Evolutionary conservation across 176 grass and related monocot species (phyloP).

Genomic region (sorghum (Sorghum bicolor)): DNA sequence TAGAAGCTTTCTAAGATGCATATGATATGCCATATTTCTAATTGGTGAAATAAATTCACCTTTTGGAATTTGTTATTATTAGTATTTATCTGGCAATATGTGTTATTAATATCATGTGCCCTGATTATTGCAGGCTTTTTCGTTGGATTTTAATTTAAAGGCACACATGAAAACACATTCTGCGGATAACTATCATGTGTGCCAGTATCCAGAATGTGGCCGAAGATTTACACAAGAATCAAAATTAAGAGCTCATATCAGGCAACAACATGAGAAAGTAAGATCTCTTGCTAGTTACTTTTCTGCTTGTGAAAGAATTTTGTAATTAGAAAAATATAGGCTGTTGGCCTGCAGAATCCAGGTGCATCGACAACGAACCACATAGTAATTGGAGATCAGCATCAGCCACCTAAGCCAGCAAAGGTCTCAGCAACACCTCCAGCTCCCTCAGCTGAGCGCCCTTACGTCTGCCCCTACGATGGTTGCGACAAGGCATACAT

Average conservation of each 20-base stretch:
- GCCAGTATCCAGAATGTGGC: slow-evolving; percentile 73
- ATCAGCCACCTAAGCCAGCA: slow-evolving; percentile 42
- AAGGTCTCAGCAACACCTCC: slow-evolving; percentile 41
- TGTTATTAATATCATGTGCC: slow-evolving; percentile 8
- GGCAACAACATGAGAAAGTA: slow-evolving; percentile 85
- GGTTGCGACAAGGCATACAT: slow-evolving; percentile 91
- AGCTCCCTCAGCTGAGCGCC: slow-evolving; percentile 64
- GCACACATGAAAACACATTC: slow-evolving; percentile 95
- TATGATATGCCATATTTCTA: not conserved
- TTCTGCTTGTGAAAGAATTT: not conserved
- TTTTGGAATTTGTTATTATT: not conserved
- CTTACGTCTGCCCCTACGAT: slow-evolving; percentile 83
- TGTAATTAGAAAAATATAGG: not conserved
- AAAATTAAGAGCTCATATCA: slow-evolving; percentile 87
- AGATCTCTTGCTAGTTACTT: slow-evolving; percentile 1
- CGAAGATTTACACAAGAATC: slow-evolving; percentile 88
- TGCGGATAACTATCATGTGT: slow-evolving; percentile 86
- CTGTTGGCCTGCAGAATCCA: slow-evolving; percentile 39
- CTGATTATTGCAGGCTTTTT: slow-evolving; percentile 78
- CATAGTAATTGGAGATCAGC: slow-evolving; percentile 35
- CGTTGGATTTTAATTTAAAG: slow-evolving; percentile 94
- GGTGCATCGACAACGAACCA: slow-evolving; percentile 31
- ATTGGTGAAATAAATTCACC: not conserved
- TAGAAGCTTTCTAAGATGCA: not conserved
- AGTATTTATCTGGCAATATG: not conserved